Percentiles rank a stretch among this genome's conserved stretches.
Evolutionary conservation across 176 grass and related monocot genomes (phyloP).

Genomic region (Panicum miliaceum): DNA sequence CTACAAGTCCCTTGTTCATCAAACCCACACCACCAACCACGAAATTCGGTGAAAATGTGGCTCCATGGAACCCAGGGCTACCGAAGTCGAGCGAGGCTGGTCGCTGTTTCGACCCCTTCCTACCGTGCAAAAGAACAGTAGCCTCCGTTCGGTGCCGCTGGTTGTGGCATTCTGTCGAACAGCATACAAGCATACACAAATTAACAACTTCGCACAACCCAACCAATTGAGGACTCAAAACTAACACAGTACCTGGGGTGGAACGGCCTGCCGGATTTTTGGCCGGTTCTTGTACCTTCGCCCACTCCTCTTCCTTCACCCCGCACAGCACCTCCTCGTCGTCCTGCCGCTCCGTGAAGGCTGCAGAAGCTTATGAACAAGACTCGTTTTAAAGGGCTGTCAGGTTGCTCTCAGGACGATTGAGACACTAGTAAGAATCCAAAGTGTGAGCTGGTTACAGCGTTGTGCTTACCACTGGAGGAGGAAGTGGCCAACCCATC

Average conservation of each 20-base stretch:
- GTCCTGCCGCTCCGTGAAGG: conserved; percentile 49
- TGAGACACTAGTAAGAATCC: conserved; percentile 55
- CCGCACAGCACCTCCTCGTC: conserved; percentile 42
- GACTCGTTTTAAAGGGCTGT: conserved; percentile 35
- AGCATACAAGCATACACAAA: conserved; percentile 44
- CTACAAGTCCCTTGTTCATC: conserved; percentile 69
- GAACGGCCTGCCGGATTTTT: conserved; percentile 20
- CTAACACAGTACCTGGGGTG: conserved; percentile 37
- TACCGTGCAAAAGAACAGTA: conserved; percentile 44
- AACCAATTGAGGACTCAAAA: conserved; percentile 10
- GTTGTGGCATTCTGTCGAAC: conserved; percentile 71
- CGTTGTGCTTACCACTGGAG: conserved; percentile 55
- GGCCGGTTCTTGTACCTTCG: conserved; percentile 18
- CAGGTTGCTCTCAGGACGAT: conserved; percentile 41
- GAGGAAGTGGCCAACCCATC: conserved; percentile 59
- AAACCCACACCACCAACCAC: conserved; percentile 54
- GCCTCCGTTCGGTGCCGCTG: conserved; percentile 41
- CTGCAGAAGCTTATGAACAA: conserved; percentile 49
- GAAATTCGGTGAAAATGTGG: conserved; percentile 57
- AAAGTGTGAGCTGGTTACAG: conserved; percentile 57
- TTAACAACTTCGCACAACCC: conserved; percentile 4
- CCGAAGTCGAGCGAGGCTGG: conserved; percentile 72
- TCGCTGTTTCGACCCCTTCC: conserved; percentile 53
- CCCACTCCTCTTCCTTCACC: conserved; percentile 48
- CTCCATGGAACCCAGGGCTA: conserved; percentile 52